Conservation (phyloP, 306 rosid genomes). For the Rubus idaeus region DNA sequence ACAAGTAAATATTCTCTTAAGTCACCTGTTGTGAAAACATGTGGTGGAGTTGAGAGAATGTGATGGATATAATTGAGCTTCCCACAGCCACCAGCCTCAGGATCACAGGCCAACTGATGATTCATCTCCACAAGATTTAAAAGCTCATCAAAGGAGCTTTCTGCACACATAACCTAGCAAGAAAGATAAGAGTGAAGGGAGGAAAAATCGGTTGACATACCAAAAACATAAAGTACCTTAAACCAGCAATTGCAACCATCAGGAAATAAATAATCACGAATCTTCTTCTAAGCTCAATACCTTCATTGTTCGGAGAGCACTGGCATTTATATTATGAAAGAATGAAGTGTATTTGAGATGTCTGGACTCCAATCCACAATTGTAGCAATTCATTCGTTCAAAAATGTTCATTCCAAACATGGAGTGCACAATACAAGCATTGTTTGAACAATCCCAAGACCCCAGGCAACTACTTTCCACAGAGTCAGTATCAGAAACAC, state of each 20-base stretch:
- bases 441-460: slow-evolving; percentile 84
- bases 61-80: slow-evolving; percentile 85
- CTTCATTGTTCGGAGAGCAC: slow-evolving; percentile 89
- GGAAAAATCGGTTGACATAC: slow-evolving; percentile 21
- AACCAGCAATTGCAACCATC: slow-evolving; percentile 16
- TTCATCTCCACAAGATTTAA: slow-evolving; percentile 82
- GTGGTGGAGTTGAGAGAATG: slow-evolving; percentile 80
- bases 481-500: slow-evolving; percentile 61
- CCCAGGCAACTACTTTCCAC: slow-evolving; percentile 61
- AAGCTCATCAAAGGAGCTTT: slow-evolving; percentile 77
- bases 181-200: slow-evolving; percentile 11
- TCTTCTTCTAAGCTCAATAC: slow-evolving; percentile 34
- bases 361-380: slow-evolving; percentile 81
- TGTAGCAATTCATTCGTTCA: slow-evolving; percentile 86
- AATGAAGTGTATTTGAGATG: slow-evolving; percentile 88
- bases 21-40: slow-evolving; percentile 86
- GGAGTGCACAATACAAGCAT: slow-evolving; percentile 84
- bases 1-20: slow-evolving; percentile 16
- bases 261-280: not conserved
- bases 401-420: slow-evolving; percentile 85
- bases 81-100: slow-evolving; percentile 86
- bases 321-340: slow-evolving; percentile 93
- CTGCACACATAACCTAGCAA: slow-evolving; percentile 59
- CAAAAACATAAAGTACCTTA: slow-evolving; percentile 19
- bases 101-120: slow-evolving; percentile 90